Base-by-base conservation (phyloP, 1,284 basidiomycete genomes). In the Leccinum angustisporum region DNA sequence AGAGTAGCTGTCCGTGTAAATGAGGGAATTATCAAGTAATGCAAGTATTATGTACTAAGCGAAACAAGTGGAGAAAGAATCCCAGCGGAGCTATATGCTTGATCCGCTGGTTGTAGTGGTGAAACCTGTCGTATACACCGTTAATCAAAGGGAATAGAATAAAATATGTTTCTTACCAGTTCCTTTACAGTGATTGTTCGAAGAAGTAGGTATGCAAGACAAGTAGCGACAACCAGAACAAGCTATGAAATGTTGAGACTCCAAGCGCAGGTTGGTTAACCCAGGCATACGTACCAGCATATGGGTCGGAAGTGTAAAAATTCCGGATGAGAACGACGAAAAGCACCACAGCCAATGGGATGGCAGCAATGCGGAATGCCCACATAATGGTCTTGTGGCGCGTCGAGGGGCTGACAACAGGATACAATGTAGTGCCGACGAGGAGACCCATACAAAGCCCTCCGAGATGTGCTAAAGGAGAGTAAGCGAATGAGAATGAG, bases 221-320 rank as follows among this genome's bases (percentile, higher is more conserved):
- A 97, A 76, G 75, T 94, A 97, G 58, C 94, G 85, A 72, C 97
- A 98, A 76, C 95, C 93, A 55, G 86, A 82, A 74, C 96, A 98
- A 21, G 94, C 93, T 84, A 73, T 63, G 57, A 59, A 50, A 56
- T 57, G 31, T 58, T 57, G 64, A 40, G 65, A 43, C 57, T 55
- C 40, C 38, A 40, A 21, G 0, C 48, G 48, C 53, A 18, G 36
- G 54, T 9, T 13, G 58, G 36, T 52, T 52, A 61, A 18, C 18
- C 6, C 48, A 30, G 25, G 54, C 25, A 58, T 31, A 61, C 83
- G 21, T 71, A 90, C 91, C 88, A 53, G 87, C 86, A 70, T 89
- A 90, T 16, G 92, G 92, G 70, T 94, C 84, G 46, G 86, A 86
- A 3, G 86, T 94, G 72, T 96, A 97, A 75, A 98, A 98, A 76